Base-by-base conservation (phyloP, 106 monocot genomes). In the Apostasia ramifera region DNA sequence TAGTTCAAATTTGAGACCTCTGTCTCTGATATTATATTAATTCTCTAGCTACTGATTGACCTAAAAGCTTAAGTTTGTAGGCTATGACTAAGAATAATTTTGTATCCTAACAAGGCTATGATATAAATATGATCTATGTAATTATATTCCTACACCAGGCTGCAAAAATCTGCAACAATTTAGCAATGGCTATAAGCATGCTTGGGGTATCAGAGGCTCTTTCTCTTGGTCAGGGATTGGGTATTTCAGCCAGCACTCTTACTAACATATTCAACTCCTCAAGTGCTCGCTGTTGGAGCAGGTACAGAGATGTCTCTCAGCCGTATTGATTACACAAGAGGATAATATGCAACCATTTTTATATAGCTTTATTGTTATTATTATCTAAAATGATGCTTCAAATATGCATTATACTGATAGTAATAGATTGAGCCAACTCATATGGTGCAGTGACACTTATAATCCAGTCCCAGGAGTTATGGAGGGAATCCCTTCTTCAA, bases 381-480 rank as follows among this genome's bases (percentile, higher is more conserved):
- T 3, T 44, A 13, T 13, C 38, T 69, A 41, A 14, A n/a, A 41
- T 38, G 0, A 41, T 56, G 5, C 5, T 5, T 55, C 57, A 4
- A 39, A 44, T 39, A 41, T 49, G 5, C 47, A 39, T 8, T 48
- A 26, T 1, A 47, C 3, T 15, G 1, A 39, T n/a, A 67, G 8
- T 50, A 54, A 46, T 66, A 55, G 5, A 9, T 15, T 56, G 15
- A 70, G 45, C 42, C 45, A 50, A 50, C 38, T 64, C 37, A 13
- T 40, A 63, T 71, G 57, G 56, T 6, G 39, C 79, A 98, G 98
- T 70, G 98, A 93, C 63, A 87, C 57, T 71, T 93, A 98, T 68
- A 98, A 93, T 67, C 98, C 98, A 61, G 98, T 98, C 71, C 93
- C 98, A 71, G 98, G 98, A 78, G 82, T 90, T 70, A 93, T 98